phyloP scores from a whole-genome alignment of 352 stramenopile genomes.

The Stephanocyclus meneghinianus region DNA sequence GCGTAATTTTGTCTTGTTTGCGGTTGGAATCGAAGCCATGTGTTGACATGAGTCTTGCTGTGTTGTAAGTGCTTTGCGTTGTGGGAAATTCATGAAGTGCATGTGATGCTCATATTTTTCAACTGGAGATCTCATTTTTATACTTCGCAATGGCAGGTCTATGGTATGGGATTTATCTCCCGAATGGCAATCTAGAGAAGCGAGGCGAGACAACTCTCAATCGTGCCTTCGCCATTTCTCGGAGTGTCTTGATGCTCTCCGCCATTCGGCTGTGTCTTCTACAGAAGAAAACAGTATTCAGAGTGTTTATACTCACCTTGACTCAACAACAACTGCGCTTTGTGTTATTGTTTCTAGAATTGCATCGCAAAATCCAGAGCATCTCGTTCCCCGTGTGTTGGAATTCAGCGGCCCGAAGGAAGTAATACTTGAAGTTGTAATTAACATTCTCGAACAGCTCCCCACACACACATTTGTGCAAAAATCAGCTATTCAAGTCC shows the following conservation, averaged over 20 bases:
- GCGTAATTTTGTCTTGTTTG: constrained; percentile 15
- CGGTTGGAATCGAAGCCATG: constrained; percentile 27
- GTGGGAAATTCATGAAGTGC: background rate
- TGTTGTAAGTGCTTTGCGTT: constrained; percentile 25
- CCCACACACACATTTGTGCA: constrained; percentile 15
- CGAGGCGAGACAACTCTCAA: background rate
- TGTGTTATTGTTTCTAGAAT: constrained; percentile 25
- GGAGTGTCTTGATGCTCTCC: constrained; percentile 27
- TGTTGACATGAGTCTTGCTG: constrained; percentile 28
- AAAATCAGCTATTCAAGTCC: constrained; percentile 12
- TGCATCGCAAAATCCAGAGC: constrained; percentile 18
- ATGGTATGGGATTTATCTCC: constrained; percentile 15
- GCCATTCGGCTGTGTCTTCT: constrained; percentile 4
- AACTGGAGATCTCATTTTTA: background rate
- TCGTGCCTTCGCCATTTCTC: constrained; percentile 3
- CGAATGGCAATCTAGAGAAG: constrained; percentile 11
- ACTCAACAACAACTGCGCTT: constrained; percentile 18
- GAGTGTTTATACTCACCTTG: background rate
- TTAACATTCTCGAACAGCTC: constrained; percentile 31
- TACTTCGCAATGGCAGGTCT: constrained; percentile 15
- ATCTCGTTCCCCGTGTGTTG: constrained; percentile 27
- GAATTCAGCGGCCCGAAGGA: constrained; percentile 18
- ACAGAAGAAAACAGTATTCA: constrained; percentile 1
- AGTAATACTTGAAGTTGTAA: constrained; percentile 26
- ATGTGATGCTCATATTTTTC: too few relatives aligned